Evolutionary conservation across 805 yeast species (phyloP).

Genomic region (Blastobotrys peoriensis): DNA sequence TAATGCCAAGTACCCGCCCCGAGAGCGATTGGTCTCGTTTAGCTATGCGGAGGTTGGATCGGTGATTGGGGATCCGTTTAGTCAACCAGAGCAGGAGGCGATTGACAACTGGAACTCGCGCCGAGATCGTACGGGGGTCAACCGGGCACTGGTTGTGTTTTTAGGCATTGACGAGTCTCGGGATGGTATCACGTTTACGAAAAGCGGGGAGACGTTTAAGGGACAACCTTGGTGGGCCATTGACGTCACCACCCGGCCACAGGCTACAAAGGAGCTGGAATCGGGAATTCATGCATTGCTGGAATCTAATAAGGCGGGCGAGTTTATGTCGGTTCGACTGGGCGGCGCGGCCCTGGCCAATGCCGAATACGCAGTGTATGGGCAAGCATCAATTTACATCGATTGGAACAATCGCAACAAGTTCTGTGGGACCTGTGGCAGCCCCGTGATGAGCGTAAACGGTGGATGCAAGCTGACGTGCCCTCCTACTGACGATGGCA

Average conservation of each 20-base stretch:
- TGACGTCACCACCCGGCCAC: not conserved
- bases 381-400: conserved; percentile 76
- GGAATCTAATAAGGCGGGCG: not conserved
- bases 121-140: conserved; percentile 18
- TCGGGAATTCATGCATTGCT: not conserved
- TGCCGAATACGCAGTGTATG: conserved; percentile 50
- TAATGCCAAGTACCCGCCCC: conserved; percentile 15
- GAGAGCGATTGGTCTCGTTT: conserved; percentile 28
- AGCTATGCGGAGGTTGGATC: conserved; percentile 29
- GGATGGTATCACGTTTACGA: not conserved
- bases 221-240: not conserved
- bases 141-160: conserved; percentile 33
- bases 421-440: conserved; percentile 86
- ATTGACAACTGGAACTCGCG: conserved; percentile 1
- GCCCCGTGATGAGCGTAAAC: conserved; percentile 32
- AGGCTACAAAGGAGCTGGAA: not conserved
- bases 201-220: not conserved
- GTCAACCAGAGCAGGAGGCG: conserved; percentile 41
- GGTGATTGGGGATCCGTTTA: conserved; percentile 36
- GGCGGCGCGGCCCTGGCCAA: conserved; percentile 4
- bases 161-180: conserved; percentile 32
- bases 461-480: conserved; percentile 38
- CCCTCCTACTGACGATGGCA: conserved; percentile 30
- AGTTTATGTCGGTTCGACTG: not conserved
- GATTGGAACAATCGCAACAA: conserved; percentile 76